These are phyloP conservation scores for Trifolium fragiferum DNA, from an alignment of 306 rosid species.

Conservation along the genomic window DNA sequence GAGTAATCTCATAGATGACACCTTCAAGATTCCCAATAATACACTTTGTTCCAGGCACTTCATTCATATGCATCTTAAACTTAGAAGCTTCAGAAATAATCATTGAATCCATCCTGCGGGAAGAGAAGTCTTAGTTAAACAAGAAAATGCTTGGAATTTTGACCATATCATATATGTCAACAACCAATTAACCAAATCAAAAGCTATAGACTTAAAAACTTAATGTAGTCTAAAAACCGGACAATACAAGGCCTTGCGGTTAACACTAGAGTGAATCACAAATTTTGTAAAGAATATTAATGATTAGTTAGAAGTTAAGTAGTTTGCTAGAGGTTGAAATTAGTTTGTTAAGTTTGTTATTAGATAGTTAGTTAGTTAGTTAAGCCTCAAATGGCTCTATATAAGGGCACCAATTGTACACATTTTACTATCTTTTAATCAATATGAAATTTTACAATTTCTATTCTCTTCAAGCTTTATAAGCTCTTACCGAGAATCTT, in stretches of 20 bases:
- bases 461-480: too few species aligned
- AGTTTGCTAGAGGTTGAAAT: too few species aligned
- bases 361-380: too few species aligned
- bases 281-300: too few species aligned
- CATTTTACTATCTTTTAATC: too few species aligned
- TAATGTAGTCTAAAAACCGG: constrained; percentile 6
- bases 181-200: constrained; percentile 17
- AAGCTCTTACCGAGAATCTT: too few species aligned
- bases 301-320: too few species aligned
- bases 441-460: too few species aligned
- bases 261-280: not conserved
- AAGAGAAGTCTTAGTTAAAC: constrained; percentile 3
- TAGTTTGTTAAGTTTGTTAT: too few species aligned
- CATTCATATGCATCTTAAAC: constrained; percentile 69
- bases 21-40: constrained; percentile 72
- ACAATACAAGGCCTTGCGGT: not conserved
- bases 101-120: constrained; percentile 74
- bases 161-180: not conserved
- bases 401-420: too few species aligned
- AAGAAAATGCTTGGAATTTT: constrained; percentile 1
- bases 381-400: too few species aligned
- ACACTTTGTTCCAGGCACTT: constrained; percentile 65
- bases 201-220: not conserved
- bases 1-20: constrained; percentile 71
- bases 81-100: constrained; percentile 61